phyloP scores from a whole-genome alignment of 169 alveolate genomes.

The Cryptosporidium sp. region DNA sequence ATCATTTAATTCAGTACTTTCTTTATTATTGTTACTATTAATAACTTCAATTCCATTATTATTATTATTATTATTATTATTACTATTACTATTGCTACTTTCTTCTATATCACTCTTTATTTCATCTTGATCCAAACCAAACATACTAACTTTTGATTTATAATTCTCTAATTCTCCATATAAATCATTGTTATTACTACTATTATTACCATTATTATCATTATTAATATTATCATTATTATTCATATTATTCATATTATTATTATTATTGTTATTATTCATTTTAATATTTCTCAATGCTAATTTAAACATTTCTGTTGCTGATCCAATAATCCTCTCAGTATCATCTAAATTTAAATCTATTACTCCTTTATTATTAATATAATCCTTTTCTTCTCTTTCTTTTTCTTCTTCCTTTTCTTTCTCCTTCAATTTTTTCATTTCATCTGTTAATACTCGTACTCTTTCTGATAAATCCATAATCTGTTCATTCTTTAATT shows the following conservation, averaged over 20 bases:
- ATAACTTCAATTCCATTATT: not conserved
- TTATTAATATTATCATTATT: too few relatives aligned
- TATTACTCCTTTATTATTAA: not conserved
- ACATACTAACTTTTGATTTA: not conserved
- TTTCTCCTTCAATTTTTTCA: conserved; percentile 22
- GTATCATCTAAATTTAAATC: conserved; percentile 21
- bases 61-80: not conserved
- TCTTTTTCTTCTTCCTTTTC: conserved; percentile 2
- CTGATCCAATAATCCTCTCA: conserved; percentile 43
- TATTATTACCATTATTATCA: too few relatives aligned
- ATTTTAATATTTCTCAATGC: conserved; percentile 38
- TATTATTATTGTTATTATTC: not conserved
- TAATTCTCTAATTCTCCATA: not conserved
- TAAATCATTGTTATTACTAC: not conserved
- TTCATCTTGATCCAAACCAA: not conserved
- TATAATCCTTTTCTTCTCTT: not conserved
- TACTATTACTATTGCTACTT: not conserved
- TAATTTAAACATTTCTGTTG: conserved; percentile 59
- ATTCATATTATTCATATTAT: too few relatives aligned
- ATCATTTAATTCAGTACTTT: not conserved
- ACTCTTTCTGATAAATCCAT: conserved; percentile 64
- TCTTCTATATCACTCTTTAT: not conserved
- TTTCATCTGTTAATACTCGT: conserved; percentile 16
- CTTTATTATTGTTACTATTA: not conserved
- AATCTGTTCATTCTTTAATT: conserved; percentile 28